Conservation (phyloP, 2,329 filamentous ascomycete species). For the Pseudogymnoascus sp. region DNA sequence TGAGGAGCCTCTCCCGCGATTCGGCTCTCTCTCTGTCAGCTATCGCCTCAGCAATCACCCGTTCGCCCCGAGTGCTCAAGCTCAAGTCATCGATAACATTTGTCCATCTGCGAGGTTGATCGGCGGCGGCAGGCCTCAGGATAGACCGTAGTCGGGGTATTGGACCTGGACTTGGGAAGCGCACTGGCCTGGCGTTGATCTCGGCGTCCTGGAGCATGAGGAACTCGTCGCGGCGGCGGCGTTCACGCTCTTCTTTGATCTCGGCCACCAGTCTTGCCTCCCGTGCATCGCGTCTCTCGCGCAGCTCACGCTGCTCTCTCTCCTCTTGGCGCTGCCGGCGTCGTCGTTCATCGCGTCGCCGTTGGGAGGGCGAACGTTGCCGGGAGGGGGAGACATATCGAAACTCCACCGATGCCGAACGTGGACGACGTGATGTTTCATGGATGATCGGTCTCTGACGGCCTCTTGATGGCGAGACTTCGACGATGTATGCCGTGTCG, state of each 20-base stretch:
- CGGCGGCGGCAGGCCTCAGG: constrained; percentile 21
- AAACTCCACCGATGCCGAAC: constrained; percentile 18
- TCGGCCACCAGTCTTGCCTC: constrained; percentile 16
- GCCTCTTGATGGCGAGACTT: not conserved
- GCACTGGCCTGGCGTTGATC: constrained; percentile 22
- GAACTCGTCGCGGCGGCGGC: constrained; percentile 15
- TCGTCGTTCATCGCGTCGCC: constrained; percentile 16
- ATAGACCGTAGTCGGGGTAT: constrained; percentile 17
- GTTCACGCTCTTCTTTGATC: not conserved
- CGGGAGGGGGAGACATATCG: constrained; percentile 21
- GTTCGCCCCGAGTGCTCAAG: constrained; percentile 14
- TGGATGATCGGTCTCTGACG: not conserved
- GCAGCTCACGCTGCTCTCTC: constrained; percentile 13
- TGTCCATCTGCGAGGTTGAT: constrained; percentile 16
- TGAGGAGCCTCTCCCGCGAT: constrained; percentile 15
- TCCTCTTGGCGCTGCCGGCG: constrained; percentile 10
- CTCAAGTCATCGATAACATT: constrained; percentile 18
- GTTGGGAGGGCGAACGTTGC: constrained; percentile 16
- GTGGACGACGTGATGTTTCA: constrained; percentile 10
- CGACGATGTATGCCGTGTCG: constrained; percentile 12
- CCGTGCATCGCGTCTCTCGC: constrained; percentile 13
- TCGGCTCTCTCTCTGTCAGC: not conserved
- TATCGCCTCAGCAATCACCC: constrained; percentile 13
- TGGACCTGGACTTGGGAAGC: not conserved
- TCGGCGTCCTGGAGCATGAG: constrained; percentile 25